Conservation (phyloP, 805 yeast genomes). For the Cyberlindnera mycetangii region DNA sequence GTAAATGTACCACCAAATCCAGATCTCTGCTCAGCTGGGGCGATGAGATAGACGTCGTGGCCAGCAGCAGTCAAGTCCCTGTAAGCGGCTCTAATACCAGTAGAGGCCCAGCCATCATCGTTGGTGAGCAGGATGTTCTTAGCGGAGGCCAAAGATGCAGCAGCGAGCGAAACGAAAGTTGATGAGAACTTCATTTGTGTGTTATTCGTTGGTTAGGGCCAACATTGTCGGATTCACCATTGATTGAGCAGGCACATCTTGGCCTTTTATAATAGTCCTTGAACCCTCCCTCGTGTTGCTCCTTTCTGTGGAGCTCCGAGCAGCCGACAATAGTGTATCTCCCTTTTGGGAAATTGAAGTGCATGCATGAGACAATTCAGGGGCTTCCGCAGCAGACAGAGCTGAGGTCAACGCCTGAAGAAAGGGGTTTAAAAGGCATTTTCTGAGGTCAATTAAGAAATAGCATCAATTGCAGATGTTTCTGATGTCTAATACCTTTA, state of each 20-base stretch:
- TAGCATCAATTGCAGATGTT: no score
- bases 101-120: constrained; percentile 57
- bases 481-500: no score
- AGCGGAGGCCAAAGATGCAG: constrained; percentile 22
- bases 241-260: no score
- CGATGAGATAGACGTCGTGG: constrained; percentile 46
- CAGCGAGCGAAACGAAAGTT: constrained; percentile 9
- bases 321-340: not conserved
- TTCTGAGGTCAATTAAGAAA: no score
- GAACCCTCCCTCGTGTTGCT: no score
- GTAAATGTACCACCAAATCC: constrained; percentile 56
- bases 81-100: constrained; percentile 56
- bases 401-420: no score
- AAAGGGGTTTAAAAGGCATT: no score
- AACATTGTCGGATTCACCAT: no score
- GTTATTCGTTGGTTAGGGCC: no score
- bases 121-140: constrained; percentile 49
- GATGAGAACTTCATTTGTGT: constrained; percentile 17
- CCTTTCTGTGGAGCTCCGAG: no score
- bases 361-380: not conserved
- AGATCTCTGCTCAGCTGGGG: constrained; percentile 49
- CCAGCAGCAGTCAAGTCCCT: constrained; percentile 45
- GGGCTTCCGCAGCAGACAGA: no score
- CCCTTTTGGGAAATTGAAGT: not conserved
- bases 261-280: no score